Evolutionary conservation across 2,329 filamentous ascomycete species (phyloP).

Genomic region (Hansfordia pulvinata): DNA sequence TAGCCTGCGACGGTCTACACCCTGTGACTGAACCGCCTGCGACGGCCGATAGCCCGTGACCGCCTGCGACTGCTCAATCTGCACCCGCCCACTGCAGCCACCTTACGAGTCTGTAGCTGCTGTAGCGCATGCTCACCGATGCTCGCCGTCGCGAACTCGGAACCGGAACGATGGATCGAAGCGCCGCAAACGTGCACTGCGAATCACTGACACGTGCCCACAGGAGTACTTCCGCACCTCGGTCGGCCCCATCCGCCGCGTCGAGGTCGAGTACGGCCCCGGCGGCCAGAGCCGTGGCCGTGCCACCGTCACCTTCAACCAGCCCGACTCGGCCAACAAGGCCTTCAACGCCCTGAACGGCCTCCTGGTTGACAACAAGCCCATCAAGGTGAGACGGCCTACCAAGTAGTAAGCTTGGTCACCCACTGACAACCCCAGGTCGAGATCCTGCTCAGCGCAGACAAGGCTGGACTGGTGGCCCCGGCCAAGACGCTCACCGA

Average conservation of each 20-base stretch:
- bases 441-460: conserved; percentile 77
- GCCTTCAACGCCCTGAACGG: conserved; percentile 78
- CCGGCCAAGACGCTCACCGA: conserved; percentile 65
- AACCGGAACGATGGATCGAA: no score
- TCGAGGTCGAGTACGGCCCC: conserved; percentile 84
- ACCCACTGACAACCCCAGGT: no score
- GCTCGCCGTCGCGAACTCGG: no score
- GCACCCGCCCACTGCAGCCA: no score
- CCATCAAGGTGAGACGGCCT: conserved; percentile 85
- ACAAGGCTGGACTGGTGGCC: conserved; percentile 52
- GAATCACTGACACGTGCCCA: conserved; percentile 52
- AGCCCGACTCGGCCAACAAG: conserved; percentile 68
- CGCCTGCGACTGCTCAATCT: no score
- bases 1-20: no score
- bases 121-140: conserved; percentile 1
- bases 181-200: no score
- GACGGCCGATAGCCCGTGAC: no score
- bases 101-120: no score
- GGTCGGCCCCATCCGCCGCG: conserved; percentile 81
- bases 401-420: no score
- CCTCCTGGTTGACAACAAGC: conserved; percentile 75
- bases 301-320: conserved; percentile 77
- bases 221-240: conserved; percentile 95
- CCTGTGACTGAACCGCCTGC: no score
- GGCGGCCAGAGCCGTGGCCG: conserved; percentile 85